phyloP scores from a whole-genome alignment of 108 stramenopile genomes.

The Cylindrotheca closterium region DNA sequence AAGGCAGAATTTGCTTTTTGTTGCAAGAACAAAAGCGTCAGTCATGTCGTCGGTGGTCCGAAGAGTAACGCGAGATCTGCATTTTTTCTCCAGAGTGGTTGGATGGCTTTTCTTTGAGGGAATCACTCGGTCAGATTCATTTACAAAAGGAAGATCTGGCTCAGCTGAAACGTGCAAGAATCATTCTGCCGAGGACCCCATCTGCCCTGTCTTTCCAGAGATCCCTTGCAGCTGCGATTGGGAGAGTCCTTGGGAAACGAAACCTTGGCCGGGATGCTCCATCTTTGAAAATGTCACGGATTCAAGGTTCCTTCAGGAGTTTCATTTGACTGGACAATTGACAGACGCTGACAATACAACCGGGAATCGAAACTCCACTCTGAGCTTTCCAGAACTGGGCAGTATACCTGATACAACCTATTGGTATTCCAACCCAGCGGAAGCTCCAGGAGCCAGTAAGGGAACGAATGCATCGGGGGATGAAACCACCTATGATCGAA shows the following conservation, averaged over 20 bases:
- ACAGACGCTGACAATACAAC: slow-evolving; percentile 31
- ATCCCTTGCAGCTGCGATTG: slow-evolving; percentile 50
- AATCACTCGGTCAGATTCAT: slow-evolving; percentile 30
- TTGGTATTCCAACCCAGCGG: slow-evolving; percentile 38
- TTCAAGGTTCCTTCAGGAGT: slow-evolving; percentile 26
- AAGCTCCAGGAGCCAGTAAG: slow-evolving; percentile 32
- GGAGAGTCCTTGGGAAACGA: slow-evolving; percentile 32
- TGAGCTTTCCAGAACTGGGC: slow-evolving; percentile 25
- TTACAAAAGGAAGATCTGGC: slow-evolving; percentile 29
- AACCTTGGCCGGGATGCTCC: neutral
- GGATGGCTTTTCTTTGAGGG: slow-evolving; percentile 56
- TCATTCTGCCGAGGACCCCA: neutral
- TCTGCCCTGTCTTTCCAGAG: slow-evolving; percentile 32
- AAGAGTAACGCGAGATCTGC: slow-evolving; percentile 38
- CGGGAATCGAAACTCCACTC: slow-evolving; percentile 27
- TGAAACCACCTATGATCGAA: slow-evolving; percentile 49
- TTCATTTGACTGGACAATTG: slow-evolving; percentile 26
- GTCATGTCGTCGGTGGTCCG: slow-evolving; percentile 12
- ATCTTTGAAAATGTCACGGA: slow-evolving; percentile 9
- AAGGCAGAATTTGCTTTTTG: slow-evolving; percentile 13
- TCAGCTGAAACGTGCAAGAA: slow-evolving; percentile 56
- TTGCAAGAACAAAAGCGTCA: slow-evolving; percentile 10
- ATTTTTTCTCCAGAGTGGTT: slow-evolving; percentile 38
- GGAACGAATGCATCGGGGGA: slow-evolving; percentile 35
- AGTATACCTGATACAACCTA: slow-evolving; percentile 38